phyloP scores from a whole-genome alignment of 441 rosid genomes.

The Bocquillonia castaneifolia region DNA sequence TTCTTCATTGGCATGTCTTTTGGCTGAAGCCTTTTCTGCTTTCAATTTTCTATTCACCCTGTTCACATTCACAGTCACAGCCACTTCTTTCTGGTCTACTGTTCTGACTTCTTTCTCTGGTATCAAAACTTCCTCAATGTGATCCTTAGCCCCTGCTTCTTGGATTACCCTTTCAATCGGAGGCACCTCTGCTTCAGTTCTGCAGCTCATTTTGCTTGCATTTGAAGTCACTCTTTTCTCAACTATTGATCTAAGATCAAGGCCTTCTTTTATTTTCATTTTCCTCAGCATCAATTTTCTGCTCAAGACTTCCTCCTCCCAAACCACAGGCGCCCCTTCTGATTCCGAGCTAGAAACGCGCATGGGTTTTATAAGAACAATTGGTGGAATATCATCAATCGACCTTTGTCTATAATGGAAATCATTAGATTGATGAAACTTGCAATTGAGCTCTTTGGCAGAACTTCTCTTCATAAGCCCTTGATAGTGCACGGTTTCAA shows the following conservation, averaged over 20 bases:
- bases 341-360: slow-evolving; percentile 24
- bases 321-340: slow-evolving; percentile 26
- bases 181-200: slow-evolving; percentile 26
- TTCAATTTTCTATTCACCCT: slow-evolving; percentile 25
- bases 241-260: slow-evolving; percentile 24
- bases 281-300: slow-evolving; percentile 27
- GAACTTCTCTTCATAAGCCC: slow-evolving; percentile 38
- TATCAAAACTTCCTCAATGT: slow-evolving; percentile 22
- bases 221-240: slow-evolving; percentile 22
- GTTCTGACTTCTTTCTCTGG: slow-evolving; percentile 36
- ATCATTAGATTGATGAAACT: slow-evolving; percentile 26
- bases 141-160: slow-evolving; percentile 34
- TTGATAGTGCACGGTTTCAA: slow-evolving; percentile 40
- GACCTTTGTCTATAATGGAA: slow-evolving; percentile 27
- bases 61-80: slow-evolving; percentile 15
- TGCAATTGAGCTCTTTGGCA: slow-evolving; percentile 28
- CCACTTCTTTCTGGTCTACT: slow-evolving; percentile 29
- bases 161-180: slow-evolving; percentile 27
- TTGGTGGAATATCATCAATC: slow-evolving; percentile 37
- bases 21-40: slow-evolving; percentile 25
- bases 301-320: slow-evolving; percentile 25
- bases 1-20: slow-evolving; percentile 32
- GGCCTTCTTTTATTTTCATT: slow-evolving; percentile 33
- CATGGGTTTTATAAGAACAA: slow-evolving; percentile 64
- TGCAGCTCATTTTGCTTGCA: slow-evolving; percentile 16